Base-by-base conservation (phyloP, 257 asterid species). In the Nicotiana tomentosiformis region DNA sequence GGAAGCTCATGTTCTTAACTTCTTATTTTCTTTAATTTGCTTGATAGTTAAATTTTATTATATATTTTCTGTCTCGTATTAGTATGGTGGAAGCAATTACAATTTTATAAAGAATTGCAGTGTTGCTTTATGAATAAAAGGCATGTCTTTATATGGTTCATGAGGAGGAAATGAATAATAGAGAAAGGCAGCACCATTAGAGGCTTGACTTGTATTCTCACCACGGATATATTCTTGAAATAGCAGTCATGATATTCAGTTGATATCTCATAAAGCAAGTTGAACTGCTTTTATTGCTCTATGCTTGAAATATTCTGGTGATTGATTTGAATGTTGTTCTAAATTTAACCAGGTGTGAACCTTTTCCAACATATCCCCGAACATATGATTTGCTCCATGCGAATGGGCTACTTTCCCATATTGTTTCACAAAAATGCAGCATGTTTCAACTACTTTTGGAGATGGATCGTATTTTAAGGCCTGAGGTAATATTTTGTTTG, bases 291-390 rank as follows among this genome's bases (percentile, higher is more conserved):
- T 65, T 46, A 33, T 55, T 35, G 18, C 12, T 64, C 67, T 11
- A 60, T 9, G 84, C 61, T 33, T 53, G 67, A 58, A 46, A 30
- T 30, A 29, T 32, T 51, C 66, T 79, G 56, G n/a, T 56, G 7
- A 49, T 32, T 78, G 77, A 77, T 76, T 76, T 23, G n/a, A 8
- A 43, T 82, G 78, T 60, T 66, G 53, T 84, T 80, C 66, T 7
- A 56, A 78, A 55, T 26, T 83, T 76, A 61, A 84, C 77, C 90
- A 93, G 99, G 98, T 95, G 99, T 72, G 98, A 95, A 84, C 97
- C 98, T 67, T 95, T 93, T 86, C 99, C 98, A 81, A 93, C 99
- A 57, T 95, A 93, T 88, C 98, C 99, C 62, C 95, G 99, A 79
- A 92, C 99, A 49, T 95, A 95, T 64, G 99, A 95, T 89, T 87